phyloP scores from a whole-genome alignment of 1,284 basidiomycete genomes.

The Trametes sp. region DNA sequence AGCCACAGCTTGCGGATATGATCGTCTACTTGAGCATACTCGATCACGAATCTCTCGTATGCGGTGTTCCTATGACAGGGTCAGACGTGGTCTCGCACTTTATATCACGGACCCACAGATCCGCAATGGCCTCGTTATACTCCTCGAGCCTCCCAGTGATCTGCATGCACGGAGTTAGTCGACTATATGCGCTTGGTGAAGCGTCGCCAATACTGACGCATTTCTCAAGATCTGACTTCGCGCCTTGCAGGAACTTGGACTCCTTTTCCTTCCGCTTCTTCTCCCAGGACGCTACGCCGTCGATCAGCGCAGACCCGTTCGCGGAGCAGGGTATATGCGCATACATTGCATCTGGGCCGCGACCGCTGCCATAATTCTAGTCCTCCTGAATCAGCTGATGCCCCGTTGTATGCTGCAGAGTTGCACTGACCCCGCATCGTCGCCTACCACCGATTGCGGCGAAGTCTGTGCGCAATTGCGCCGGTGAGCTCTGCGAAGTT shows the following conservation, averaged over 20 bases:
- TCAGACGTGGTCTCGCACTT: not conserved
- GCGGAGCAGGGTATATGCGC: conserved; percentile 22
- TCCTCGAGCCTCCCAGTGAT: conserved; percentile 24
- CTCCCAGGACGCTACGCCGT: conserved; percentile 46
- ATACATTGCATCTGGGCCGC: conserved; percentile 41
- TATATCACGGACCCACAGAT: conserved; percentile 28
- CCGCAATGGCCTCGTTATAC: conserved; percentile 28
- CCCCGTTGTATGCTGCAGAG: not conserved
- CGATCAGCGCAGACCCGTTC: not conserved
- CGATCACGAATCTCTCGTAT: conserved; percentile 38
- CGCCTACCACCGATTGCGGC: conserved; percentile 25
- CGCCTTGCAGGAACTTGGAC: conserved; percentile 38
- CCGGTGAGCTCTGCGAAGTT: not conserved
- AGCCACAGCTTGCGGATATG: conserved; percentile 38
- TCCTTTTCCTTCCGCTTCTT: conserved; percentile 48
- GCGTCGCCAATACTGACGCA: conserved; percentile 32
- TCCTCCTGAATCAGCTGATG: not conserved
- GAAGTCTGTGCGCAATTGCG: conserved; percentile 10
- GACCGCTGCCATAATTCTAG: conserved; percentile 37
- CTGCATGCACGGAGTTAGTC: conserved; percentile 13
- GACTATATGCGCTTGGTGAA: not conserved
- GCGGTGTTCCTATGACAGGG: conserved; percentile 27
- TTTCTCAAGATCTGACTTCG: conserved; percentile 41
- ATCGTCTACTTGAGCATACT: conserved; percentile 39
- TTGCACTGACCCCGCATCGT: conserved; percentile 31